phyloP scores from a whole-genome alignment of 139 green algal species.

The Tetraselmis striata region DNA sequence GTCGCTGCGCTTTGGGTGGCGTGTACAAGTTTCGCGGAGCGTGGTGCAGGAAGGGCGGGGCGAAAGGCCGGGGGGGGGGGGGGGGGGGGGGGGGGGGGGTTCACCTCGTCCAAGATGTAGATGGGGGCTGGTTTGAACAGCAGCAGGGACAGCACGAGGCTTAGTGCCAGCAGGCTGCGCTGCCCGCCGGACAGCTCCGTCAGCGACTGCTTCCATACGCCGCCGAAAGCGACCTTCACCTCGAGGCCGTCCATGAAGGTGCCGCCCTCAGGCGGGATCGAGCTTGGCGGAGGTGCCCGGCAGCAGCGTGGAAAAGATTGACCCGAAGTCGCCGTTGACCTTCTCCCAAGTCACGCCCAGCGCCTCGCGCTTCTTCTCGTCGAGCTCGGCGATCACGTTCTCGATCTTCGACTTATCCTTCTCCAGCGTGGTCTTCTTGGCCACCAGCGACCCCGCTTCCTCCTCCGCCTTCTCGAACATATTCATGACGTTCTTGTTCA shows the following conservation, averaged over 20 bases:
- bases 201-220: slow-evolving; percentile 95
- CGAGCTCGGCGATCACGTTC: slow-evolving; percentile 83
- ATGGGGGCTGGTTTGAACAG: slow-evolving; percentile 97
- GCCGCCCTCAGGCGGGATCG: slow-evolving; percentile 73
- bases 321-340: slow-evolving; percentile 84
- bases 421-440: slow-evolving; percentile 72
- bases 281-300: slow-evolving; percentile 89
- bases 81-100: too few species aligned
- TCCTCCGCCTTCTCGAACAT: slow-evolving; percentile 88
- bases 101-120: slow-evolving; percentile 98
- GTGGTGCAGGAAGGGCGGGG: too few species aligned
- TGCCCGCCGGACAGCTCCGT: slow-evolving; percentile 94
- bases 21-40: too few species aligned
- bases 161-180: slow-evolving; percentile 89
- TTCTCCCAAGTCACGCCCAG: slow-evolving; percentile 87
- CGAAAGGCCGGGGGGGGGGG: too few species aligned
- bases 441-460: slow-evolving; percentile 73
- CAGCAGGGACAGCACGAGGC: slow-evolving; percentile 92
- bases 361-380: slow-evolving; percentile 88
- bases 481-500: slow-evolving; percentile 79
- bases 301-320: slow-evolving; percentile 96
- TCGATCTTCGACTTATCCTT: slow-evolving; percentile 56
- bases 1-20: too few species aligned
- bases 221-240: slow-evolving; percentile 91
- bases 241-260: slow-evolving; percentile 82